Conservation (phyloP, 2,329 filamentous ascomycete species). For the Cytospora leucostoma region DNA sequence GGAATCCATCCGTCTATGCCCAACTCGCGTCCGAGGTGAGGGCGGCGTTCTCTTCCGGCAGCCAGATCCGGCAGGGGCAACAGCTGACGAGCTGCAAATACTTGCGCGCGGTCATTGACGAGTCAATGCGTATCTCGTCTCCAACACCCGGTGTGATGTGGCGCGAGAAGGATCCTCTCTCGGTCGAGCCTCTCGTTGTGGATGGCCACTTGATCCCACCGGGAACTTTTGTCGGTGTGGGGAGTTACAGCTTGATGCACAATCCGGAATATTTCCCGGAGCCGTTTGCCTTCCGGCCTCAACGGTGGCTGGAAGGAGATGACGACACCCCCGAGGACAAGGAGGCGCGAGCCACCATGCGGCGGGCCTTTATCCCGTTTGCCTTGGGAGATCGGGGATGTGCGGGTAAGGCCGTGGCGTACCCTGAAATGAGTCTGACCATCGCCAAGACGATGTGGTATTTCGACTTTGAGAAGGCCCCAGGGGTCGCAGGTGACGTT, state of each 20-base stretch:
- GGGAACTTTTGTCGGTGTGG: constrained; percentile 39
- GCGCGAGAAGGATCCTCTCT: constrained; percentile 8
- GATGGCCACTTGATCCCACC: constrained; percentile 14
- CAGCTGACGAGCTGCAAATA: constrained; percentile 10
- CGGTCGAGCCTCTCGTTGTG: not conserved
- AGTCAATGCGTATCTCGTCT: constrained; percentile 18
- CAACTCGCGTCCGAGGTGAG: constrained; percentile 20
- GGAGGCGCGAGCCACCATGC: constrained; percentile 33
- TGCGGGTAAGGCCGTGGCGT: constrained; percentile 11
- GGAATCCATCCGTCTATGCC: constrained; percentile 12
- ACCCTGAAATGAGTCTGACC: constrained; percentile 9
- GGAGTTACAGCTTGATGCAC: constrained; percentile 46
- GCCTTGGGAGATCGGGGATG: not conserved
- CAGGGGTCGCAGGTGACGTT: not conserved
- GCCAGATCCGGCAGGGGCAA: constrained; percentile 13
- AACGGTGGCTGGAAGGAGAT: constrained; percentile 43
- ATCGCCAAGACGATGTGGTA: constrained; percentile 14
- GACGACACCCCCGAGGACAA: not conserved
- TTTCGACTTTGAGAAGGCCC: constrained; percentile 16
- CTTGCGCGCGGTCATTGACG: constrained; percentile 12
- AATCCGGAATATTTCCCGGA: constrained; percentile 44
- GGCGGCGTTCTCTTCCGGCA: constrained; percentile 2
- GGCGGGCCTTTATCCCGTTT: not conserved
- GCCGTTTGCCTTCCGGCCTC: constrained; percentile 42
- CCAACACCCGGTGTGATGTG: not conserved